Conservation (phyloP, 2,329 filamentous ascomycete species). For the Boeremia exigua region DNA sequence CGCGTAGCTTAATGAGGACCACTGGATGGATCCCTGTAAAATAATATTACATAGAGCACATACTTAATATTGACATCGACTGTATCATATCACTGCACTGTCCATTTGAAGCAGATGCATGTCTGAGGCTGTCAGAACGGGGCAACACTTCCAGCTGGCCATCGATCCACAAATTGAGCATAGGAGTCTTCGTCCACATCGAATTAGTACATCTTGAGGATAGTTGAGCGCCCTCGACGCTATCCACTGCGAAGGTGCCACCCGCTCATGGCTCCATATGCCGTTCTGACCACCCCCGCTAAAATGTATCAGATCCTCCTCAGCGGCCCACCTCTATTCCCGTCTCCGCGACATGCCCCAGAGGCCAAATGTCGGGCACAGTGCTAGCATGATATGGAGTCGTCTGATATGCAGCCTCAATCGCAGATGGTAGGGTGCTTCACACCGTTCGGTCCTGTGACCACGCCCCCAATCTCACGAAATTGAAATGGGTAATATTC, state of each 20-base stretch:
- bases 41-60: conserved; percentile 15
- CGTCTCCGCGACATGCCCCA: conserved; percentile 9
- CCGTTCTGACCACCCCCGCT: conserved; percentile 7
- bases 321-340: conserved; percentile 11
- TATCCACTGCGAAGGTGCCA: background rate
- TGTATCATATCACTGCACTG: background rate
- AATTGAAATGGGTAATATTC: background rate
- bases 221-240: background rate
- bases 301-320: conserved; percentile 4
- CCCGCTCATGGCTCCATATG: background rate
- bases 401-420: background rate
- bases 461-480: background rate
- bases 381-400: conserved; percentile 4
- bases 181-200: too few relatives aligned
- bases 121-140: too few relatives aligned
- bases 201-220: background rate
- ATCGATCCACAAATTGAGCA: too few relatives aligned
- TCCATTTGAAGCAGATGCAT: background rate
- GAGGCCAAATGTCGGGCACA: background rate
- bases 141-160: too few relatives aligned
- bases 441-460: background rate
- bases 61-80: conserved; percentile 23
- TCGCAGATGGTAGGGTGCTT: background rate
- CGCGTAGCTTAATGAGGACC: conserved; percentile 7
- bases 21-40: conserved; percentile 27